These are phyloP conservation scores for Aspergillus incahuasiensis DNA, from an alignment of 495 filamentous ascomycete genomes.

Conservation along the genomic window DNA sequence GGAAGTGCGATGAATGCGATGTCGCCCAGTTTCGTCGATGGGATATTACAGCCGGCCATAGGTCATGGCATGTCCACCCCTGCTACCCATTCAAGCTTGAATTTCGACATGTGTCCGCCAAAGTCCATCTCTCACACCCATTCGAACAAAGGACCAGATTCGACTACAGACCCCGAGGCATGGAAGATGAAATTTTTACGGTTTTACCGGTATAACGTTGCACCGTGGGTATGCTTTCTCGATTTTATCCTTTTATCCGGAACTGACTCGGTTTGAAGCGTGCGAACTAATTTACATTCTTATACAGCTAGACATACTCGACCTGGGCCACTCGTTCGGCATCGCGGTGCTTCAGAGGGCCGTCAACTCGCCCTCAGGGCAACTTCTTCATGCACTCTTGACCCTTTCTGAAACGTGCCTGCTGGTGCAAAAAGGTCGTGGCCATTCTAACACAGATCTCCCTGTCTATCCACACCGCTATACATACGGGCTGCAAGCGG, in stretches of 20 bases:
- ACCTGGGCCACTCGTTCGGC: conserved; percentile 30
- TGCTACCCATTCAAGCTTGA: not conserved
- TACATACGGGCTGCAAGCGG: not conserved
- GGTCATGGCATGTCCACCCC: not conserved
- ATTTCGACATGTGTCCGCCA: not conserved
- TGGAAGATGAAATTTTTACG: conserved; percentile 27
- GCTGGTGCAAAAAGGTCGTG: not conserved
- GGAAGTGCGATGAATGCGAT: not conserved
- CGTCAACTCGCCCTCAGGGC: conserved; percentile 12
- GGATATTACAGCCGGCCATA: not conserved
- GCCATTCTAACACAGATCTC: not conserved
- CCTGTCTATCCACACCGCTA: not conserved
- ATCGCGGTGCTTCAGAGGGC: conserved; percentile 28
- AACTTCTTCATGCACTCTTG: conserved; percentile 22
- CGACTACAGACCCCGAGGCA: not conserved
- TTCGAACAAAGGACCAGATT: not conserved
- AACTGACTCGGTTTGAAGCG: not conserved
- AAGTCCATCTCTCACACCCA: not conserved
- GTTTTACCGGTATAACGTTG: conserved; percentile 34
- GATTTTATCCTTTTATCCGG: not conserved
- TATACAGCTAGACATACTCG: conserved; percentile 31
- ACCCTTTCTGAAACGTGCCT: conserved; percentile 24
- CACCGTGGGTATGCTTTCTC: conserved; percentile 28
- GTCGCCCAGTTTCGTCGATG: not conserved
- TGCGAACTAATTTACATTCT: not conserved